Evolutionary conservation across 345 rosid genomes (phyloP).

Genomic region (Eucalyptus fibrosa): DNA sequence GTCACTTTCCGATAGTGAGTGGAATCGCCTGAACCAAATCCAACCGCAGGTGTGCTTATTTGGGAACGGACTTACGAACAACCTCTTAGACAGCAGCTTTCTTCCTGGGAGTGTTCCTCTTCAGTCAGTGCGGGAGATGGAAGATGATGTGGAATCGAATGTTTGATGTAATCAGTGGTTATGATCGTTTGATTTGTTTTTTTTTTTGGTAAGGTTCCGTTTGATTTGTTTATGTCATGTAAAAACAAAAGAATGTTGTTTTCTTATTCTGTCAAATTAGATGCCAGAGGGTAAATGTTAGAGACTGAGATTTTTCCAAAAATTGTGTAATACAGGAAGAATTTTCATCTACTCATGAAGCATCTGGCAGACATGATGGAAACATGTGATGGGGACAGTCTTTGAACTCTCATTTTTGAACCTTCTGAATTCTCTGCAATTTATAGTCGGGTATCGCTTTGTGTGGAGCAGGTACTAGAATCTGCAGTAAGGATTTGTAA

Average conservation of each 20-base stretch:
- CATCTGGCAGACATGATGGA: neutral
- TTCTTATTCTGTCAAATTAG: neutral
- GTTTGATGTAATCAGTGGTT: neutral
- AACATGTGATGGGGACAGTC: neutral
- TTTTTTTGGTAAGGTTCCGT: neutral
- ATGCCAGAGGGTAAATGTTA: neutral
- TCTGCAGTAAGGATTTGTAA: neutral
- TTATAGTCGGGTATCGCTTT: neutral
- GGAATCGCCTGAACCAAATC: conserved; percentile 31
- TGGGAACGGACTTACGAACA: conserved; percentile 24
- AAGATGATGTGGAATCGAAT: conserved; percentile 25
- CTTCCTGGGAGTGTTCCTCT: conserved; percentile 36
- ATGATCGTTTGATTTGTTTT: neutral
- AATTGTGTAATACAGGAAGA: neutral
- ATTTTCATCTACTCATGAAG: neutral
- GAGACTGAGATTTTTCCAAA: neutral
- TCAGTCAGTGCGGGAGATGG: conserved; percentile 39
- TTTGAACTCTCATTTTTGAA: neutral
- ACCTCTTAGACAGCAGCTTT: conserved; percentile 18
- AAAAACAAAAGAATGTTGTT: neutral
- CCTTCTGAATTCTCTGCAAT: neutral
- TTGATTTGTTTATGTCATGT: neutral
- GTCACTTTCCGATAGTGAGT: conserved; percentile 36
- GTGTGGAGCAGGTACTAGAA: neutral
- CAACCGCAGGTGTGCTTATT: conserved; percentile 49